Conservation (phyloP, 1,284 basidiomycete genomes). For the Tilletia caries region DNA sequence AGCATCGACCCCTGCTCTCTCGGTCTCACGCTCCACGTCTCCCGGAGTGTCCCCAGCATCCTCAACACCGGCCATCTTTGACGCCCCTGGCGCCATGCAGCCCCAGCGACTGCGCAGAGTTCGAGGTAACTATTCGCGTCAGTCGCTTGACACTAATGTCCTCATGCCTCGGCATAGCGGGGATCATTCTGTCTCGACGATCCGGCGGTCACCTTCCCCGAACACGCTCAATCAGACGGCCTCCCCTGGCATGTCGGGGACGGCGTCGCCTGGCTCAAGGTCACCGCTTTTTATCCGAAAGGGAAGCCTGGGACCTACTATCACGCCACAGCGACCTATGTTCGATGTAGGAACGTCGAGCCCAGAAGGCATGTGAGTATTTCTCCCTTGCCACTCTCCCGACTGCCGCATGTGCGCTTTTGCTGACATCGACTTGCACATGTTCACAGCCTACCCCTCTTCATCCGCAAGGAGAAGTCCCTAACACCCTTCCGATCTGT, state of each 20-base stretch:
- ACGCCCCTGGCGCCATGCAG: background rate
- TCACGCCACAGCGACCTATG: background rate
- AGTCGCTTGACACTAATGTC: background rate
- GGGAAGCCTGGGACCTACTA: background rate
- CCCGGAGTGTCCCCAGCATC: background rate
- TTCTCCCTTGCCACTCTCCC: background rate
- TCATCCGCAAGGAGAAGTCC: background rate
- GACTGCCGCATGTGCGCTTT: background rate
- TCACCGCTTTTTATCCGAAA: background rate
- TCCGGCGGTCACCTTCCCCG: background rate
- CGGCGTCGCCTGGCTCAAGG: background rate
- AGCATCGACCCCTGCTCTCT: background rate
- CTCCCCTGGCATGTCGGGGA: background rate
- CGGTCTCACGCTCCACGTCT: background rate
- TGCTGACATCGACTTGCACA: background rate
- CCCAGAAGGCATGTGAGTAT: background rate
- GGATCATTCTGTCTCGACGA: background rate
- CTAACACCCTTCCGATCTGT: background rate
- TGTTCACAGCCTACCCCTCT: background rate
- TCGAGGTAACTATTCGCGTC: background rate
- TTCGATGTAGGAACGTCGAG: background rate
- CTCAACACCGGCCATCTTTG: background rate
- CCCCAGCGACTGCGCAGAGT: background rate
- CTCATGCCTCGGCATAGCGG: too few species aligned
- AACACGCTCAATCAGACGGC: background rate